Evolutionary conservation across 192 early-diverging fungal species (phyloP), one percentile per base, ranked within the genome.

Genomic region (Geosiphon pyriformis): DNA sequence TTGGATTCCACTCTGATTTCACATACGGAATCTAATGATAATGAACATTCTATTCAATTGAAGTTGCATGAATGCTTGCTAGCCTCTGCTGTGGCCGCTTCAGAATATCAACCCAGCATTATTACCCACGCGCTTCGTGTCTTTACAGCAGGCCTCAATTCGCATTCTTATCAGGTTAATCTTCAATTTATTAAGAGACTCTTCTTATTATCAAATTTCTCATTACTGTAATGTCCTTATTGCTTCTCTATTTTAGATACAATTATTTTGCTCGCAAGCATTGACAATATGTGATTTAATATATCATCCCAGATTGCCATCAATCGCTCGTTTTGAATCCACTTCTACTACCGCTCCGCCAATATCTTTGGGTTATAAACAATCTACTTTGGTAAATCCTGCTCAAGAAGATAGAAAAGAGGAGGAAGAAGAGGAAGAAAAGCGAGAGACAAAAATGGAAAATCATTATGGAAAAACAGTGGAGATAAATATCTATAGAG

Each of bases 271-370:
- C 26, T 56, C 47, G 3, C 68, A 77, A 31, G 79, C 76, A 1
- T 68, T 85, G 57, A 72, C 74, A 0, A 72, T 81, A 34, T 85
- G 83, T 68, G 83, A 85, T 58, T 48, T 85, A 31, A 76, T 85
- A 20, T 72, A 73, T 56, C 83, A 85, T 56, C 65, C 67, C 56
- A 72, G 81, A 17, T 47, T 85, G 59, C 83, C 83, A 60, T 81
- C 83, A 30, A 72, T 82, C 64, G 70, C 73, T 37, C 63, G 47
- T 51, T 53, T 31, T 27, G 6, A n/a, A n/a, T 25, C 15, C 20
- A 23, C 22, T 22, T n/a, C 32, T 3, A 32, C 31, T 10, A 17
- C 25, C 31, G 2, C 10, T 4, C 25, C 11, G 31, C n/a, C 23
- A 57, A 57, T 18, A 31, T 2, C 11, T 10, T 30, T n/a, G 1